phyloP scores from a whole-genome alignment of 1,284 basidiomycete genomes.

The Caloboletus firmus region DNA sequence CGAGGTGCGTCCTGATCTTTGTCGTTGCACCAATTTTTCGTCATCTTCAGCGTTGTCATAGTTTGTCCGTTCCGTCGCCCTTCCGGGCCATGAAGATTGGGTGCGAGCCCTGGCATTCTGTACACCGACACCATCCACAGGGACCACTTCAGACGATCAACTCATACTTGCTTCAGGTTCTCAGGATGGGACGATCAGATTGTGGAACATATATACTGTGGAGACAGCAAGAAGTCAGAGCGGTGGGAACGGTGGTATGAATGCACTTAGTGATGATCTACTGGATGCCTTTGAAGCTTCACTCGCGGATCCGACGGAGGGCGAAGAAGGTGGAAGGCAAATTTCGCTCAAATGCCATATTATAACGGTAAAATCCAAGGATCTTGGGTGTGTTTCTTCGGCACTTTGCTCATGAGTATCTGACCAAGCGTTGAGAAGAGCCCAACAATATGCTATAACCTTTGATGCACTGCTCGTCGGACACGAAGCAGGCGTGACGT shows the following conservation, averaged over 20 bases:
- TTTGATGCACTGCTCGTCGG: conserved; percentile 92
- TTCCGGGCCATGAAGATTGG: conserved; percentile 96
- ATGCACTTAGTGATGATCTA: conserved; percentile 61
- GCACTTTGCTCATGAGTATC: neutral
- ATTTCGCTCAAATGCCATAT: conserved; percentile 85
- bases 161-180: conserved; percentile 84
- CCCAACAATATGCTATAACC: conserved; percentile 69
- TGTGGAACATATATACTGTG: conserved; percentile 76
- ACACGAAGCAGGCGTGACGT: conserved; percentile 90
- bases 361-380: conserved; percentile 57
- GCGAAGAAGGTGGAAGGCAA: conserved; percentile 72
- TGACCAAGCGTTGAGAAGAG: conserved; percentile 37
- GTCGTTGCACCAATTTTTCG: neutral
- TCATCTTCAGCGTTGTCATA: conserved; percentile 25
- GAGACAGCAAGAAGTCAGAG: conserved; percentile 20
- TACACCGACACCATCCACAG: conserved; percentile 19
- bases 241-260: conserved; percentile 16
- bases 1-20: conserved; percentile 14
- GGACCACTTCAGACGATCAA: conserved; percentile 32
- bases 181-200: conserved; percentile 86
- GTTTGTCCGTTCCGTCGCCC: conserved; percentile 59
- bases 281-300: conserved; percentile 87
- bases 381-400: conserved; percentile 44
- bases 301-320: conserved; percentile 61
- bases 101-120: conserved; percentile 77